These are phyloP conservation scores for Colletotrichum somersetense DNA, from an alignment of 2,329 filamentous ascomycete species.

Conservation along the genomic window DNA sequence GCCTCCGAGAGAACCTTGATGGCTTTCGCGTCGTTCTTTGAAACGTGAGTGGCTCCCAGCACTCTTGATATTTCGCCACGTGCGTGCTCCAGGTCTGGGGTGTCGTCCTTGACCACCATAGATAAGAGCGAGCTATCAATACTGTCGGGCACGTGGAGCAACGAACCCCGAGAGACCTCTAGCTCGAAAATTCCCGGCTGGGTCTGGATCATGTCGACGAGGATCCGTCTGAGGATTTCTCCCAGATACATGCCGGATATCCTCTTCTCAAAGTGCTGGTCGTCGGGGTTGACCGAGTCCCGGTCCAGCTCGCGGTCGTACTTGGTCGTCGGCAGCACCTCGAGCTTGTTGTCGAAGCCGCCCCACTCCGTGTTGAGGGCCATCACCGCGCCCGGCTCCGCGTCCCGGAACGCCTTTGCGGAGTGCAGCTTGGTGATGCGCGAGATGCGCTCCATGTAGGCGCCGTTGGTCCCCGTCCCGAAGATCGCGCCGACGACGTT, in stretches of 20 bases:
- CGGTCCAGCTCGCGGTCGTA: constrained; percentile 77
- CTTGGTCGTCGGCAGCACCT: constrained; percentile 76
- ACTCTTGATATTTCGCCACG: constrained; percentile 41
- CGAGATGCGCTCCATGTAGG: constrained; percentile 80
- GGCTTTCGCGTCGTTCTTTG: constrained; percentile 70
- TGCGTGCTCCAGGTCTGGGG: constrained; percentile 65
- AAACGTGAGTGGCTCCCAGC: constrained; percentile 59
- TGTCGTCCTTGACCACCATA: constrained; percentile 70
- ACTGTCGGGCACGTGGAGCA: constrained; percentile 73
- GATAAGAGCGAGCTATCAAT: constrained; percentile 78
- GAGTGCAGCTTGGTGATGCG: constrained; percentile 69
- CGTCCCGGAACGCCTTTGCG: not conserved
- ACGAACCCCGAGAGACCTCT: constrained; percentile 10
- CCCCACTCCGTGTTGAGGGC: constrained; percentile 88
- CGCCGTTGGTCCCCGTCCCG: constrained; percentile 80
- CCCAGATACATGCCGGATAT: constrained; percentile 87
- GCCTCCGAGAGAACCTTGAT: constrained; percentile 67
- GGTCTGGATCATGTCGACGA: constrained; percentile 59
- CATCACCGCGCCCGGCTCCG: constrained; percentile 65
- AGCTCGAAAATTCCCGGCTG: constrained; percentile 27
- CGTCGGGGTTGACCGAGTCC: constrained; percentile 78
- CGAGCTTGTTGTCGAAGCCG: constrained; percentile 79
- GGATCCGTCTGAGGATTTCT: constrained; percentile 76
- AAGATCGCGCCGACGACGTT: constrained; percentile 84
- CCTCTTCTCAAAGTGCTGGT: constrained; percentile 87